Conservation (phyloP, 2,329 filamentous ascomycete species). For the Aciculosporium take region DNA sequence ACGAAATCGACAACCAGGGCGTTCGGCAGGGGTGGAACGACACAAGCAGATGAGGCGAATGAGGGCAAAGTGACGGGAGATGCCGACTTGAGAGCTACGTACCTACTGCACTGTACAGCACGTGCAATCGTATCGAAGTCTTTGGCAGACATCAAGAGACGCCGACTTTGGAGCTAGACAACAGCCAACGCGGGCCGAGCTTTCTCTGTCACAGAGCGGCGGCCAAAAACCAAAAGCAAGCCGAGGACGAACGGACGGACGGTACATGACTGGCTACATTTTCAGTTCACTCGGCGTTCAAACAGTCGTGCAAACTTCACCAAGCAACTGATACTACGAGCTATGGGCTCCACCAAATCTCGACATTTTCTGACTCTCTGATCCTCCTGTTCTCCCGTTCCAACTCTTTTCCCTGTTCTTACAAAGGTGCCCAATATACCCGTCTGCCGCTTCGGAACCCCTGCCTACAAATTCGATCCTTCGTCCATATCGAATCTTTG, state of each 20-base stretch:
- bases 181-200: not conserved
- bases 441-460: not conserved
- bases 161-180: too few species aligned
- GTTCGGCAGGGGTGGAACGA: not conserved
- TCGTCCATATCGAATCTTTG: not conserved
- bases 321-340: conserved; percentile 1
- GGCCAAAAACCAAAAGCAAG: not conserved
- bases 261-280: conserved; percentile 1
- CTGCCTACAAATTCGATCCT: not conserved
- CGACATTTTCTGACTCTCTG: not conserved
- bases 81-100: too few species aligned
- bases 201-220: not conserved
- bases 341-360: conserved; percentile 4
- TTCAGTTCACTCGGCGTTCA: conserved; percentile 3
- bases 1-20: not conserved
- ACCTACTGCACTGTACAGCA: too few species aligned
- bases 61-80: not conserved
- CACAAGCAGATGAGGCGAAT: not conserved
- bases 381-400: not conserved
- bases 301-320: conserved; percentile 1
- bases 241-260: too few species aligned
- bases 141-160: too few species aligned
- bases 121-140: too few species aligned
- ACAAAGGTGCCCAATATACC: not conserved
- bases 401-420: not conserved